Base-by-base conservation (phyloP, 257 asterid genomes). In the Petunia axillaris region DNA sequence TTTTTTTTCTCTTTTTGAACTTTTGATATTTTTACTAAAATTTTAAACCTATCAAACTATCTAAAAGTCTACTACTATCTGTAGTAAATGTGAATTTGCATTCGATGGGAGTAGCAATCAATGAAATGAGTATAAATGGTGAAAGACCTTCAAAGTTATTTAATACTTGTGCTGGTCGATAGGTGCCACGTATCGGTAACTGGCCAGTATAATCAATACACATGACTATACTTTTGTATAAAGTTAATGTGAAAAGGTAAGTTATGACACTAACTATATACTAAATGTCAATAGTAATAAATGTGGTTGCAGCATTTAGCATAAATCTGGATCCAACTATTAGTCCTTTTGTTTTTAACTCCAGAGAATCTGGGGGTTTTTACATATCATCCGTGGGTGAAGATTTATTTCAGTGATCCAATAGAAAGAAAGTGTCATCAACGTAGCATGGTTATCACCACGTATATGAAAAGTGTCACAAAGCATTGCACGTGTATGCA, bases 401-500 rank as follows among this genome's bases (percentile, higher is more conserved):
- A 39, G 76, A 68, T 68, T 68, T 39, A 68, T 68, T 68, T 39
- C 4, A 64, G 57, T 8, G 41, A 48, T 48, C 53, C 53, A 46
- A 4, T 46, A 46, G 53, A 25, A 10, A 14, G 41, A 9, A 25
- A 70, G 55, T 43, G 75, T 35, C 75, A 43, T 16, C 58, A n/a
- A 8, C 25, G 3, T 64, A 64, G 71, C 44, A 63, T 36, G 46
- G 25, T 64, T 37, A 64, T 9, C 4, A 65, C 73, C 73, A 65
- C 35, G 77, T 35, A 71, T 71, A 35, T 35, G 62, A 71, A 11
- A 40, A 11, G 6, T 64, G 6, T 36, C 10, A 50, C 10, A 64
- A 55, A 40, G 80, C 43, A 35, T 52, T 60, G 80, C 80, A 83
- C 80, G 80, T 83, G 77, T 48, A 35, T 25, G 6, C 41, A 35